Evolutionary conservation across 495 filamentous ascomycete species (phyloP), one percentile per base, ranked within the genome.

Genomic region (Penicillium verhagenii): DNA sequence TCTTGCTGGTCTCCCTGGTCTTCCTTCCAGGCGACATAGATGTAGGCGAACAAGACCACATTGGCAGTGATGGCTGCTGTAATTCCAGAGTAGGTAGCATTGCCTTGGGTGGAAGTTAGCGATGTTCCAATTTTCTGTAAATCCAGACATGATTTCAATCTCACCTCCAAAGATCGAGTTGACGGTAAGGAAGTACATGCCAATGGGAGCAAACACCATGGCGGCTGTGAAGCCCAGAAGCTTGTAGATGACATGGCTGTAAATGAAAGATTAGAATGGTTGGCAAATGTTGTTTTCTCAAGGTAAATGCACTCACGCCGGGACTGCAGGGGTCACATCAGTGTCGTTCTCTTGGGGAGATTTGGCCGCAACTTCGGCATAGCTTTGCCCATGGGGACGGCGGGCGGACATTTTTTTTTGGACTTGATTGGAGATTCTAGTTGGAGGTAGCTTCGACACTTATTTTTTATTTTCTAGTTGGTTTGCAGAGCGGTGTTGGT

Each of bases 1-100:
- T 86, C 79, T 50, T 67, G 55, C 29, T 81, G 82, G 58, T 94
- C 88, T 52, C 72, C 77, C 63, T 86, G 78, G 63, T 98, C 94
- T 66, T 98, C 94, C 57, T 81, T 82, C 81, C 96, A 91, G 25
- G 95, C 94, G 1, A 96, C 92, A 54, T 93, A 78, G 47, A 97
- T 84, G 72, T 97, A 99, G 14, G 83, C 86, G 54, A 99, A 84
- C 52, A 99, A 76, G 6, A 99, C 90, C 16, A 91, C 81, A 67
- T 99, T 99, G 25, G 94, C 94, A 57, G 89, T 86, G 35, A 97
- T 72, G 20, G 95, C 95, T 8, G 94, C 94, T 20, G 84, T 72
- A 9, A 83, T 91, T 6, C 91, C 94, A 4, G 92, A 90, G 56
- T 82, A 92, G 14, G 92, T 96, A 13, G 91, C 78, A 66, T 93